Conservation (phyloP, 495 filamentous ascomycete genomes). For the Neurospora cerealis region DNA sequence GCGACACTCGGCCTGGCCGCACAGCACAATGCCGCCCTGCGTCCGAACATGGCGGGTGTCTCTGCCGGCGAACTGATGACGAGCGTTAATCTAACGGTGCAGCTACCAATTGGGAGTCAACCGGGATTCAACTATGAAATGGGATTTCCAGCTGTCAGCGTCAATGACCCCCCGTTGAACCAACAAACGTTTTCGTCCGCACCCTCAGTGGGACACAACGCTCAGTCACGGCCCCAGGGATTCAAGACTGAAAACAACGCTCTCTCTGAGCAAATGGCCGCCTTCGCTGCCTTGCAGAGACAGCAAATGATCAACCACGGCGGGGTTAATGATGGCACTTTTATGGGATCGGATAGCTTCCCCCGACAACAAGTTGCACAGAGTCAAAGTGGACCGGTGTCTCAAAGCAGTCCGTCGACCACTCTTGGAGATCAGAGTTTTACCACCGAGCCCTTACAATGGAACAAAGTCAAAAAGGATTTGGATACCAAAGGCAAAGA, state of each 20-base stretch:
- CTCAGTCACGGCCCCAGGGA: constrained; percentile 3
- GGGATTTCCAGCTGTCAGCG: background rate
- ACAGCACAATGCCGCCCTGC: constrained; percentile 7
- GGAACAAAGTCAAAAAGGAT: background rate
- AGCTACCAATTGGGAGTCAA: background rate
- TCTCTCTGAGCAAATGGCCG: background rate
- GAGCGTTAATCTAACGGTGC: background rate
- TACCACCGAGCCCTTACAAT: background rate
- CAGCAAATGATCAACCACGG: background rate
- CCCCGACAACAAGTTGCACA: background rate
- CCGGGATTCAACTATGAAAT: background rate
- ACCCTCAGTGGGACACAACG: background rate
- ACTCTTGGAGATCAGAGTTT: background rate
- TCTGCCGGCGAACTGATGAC: background rate
- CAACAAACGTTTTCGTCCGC: background rate
- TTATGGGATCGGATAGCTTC: background rate
- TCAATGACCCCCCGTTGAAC: background rate
- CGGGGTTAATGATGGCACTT: background rate
- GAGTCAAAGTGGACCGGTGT: background rate
- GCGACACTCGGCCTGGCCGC: constrained; percentile 29
- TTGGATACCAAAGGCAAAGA: constrained; percentile 1
- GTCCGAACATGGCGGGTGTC: constrained; percentile 3
- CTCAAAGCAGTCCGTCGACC: background rate
- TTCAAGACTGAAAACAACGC: constrained; percentile 11
- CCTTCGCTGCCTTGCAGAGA: background rate